Conservation (phyloP, 768 basidiomycete genomes). For the Hortiboletus flavorubellus region DNA sequence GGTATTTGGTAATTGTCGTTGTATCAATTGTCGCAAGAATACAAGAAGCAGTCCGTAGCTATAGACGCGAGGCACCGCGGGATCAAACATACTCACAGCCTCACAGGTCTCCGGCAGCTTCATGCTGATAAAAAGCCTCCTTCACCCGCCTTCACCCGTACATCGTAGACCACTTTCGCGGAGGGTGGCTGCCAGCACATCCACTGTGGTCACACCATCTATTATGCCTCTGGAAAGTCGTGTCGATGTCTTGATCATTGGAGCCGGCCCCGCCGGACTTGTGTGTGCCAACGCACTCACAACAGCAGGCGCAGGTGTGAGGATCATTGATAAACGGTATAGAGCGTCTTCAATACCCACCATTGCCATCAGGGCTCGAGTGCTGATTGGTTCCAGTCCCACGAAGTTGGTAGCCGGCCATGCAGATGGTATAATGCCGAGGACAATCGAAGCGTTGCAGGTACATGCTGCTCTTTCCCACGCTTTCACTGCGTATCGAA, state of each 20-base stretch:
- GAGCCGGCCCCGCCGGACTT: slow-evolving; percentile 54
- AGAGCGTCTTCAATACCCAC: not conserved
- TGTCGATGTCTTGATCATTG: slow-evolving; percentile 47
- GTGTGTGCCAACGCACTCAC: slow-evolving; percentile 61
- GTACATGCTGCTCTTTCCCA: slow-evolving; percentile 7
- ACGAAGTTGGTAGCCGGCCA: slow-evolving; percentile 44
- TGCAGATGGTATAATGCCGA: slow-evolving; percentile 55
- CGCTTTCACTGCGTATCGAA: too few species aligned
- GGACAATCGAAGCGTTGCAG: slow-evolving; percentile 54
- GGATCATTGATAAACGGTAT: slow-evolving; percentile 47
- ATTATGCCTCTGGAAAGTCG: slow-evolving; percentile 25
- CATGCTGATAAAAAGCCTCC: too few species aligned
- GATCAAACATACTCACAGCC: too few species aligned
- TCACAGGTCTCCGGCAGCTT: too few species aligned
- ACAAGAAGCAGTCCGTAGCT: too few species aligned
- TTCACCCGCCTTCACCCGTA: too few species aligned
- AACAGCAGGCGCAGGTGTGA: slow-evolving; percentile 40
- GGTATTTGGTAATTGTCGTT: too few species aligned
- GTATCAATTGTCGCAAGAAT: too few species aligned
- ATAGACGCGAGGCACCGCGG: too few species aligned
- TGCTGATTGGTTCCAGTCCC: slow-evolving; percentile 31
- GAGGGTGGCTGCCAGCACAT: too few species aligned
- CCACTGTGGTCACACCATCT: not conserved
- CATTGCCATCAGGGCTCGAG: too few species aligned
- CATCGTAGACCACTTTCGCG: too few species aligned